Base-by-base conservation (phyloP, 2,329 filamentous ascomycete genomes). In the Dothideomycetes sp. region DNA sequence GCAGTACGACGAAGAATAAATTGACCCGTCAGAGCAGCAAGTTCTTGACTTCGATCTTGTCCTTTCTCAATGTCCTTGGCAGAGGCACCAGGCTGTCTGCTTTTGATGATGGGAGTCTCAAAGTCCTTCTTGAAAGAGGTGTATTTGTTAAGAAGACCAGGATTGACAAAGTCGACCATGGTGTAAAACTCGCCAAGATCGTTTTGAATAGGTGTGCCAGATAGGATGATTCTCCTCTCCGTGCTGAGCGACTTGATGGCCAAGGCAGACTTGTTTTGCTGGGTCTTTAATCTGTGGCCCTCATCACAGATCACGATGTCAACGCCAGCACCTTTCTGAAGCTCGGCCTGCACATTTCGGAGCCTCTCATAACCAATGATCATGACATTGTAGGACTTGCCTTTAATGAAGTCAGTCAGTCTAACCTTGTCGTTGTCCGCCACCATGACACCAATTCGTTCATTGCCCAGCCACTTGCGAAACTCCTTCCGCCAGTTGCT, bases 401-500 rank as follows among this genome's bases (percentile, higher is more conserved):
- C 79, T 59, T 67, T 75, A 1, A 79, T 84, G 52, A 84, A 84
- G 52, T 82, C 77, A 2, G 73, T 76, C 19, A 84, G 60, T 34
- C 73, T 70, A 43, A 68, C 75, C 41, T 70, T 70, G 43, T 76
- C 69, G 45, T 77, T 75, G 44, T 73, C 69, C 15, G 71, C 72
- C 10, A 83, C 72, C 48, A 82, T 77, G 1, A 84, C 77, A 4
- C 80, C 80, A 41, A 84, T 71, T 16, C 77, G 66, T 49, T 84
- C 79, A 46, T 75, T 79, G 0, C 80, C 80, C 2, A 85, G 67
- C 81, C 81, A 85, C 52, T 84, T 84, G 42, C 70, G 70, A 47
- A 84, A 81, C 52, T 85, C 81, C 47, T 77, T 77, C 40, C 74
- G 71, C 80, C 81, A 85, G 47, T 85, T 85, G 43, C 75, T 73